Conservation (phyloP, 1,139 yeast genomes). For the Barnettozyma hawaiiensis region DNA sequence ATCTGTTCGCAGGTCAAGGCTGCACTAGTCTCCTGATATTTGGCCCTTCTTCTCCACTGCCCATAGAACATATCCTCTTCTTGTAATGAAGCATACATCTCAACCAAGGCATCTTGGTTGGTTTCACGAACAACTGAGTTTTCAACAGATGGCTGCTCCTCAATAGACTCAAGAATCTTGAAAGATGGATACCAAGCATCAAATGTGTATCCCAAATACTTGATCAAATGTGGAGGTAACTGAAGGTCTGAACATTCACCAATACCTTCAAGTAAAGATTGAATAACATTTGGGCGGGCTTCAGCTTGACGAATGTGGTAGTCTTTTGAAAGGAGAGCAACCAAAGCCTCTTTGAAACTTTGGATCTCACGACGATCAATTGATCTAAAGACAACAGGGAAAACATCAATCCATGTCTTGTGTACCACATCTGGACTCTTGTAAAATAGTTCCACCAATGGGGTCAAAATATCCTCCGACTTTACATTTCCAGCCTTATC, state of each 20-base stretch:
- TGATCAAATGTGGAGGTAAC: conserved; percentile 92
- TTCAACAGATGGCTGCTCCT: conserved; percentile 58
- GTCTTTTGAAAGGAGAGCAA: conserved; percentile 78
- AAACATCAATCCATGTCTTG: conserved; percentile 76
- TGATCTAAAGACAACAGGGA: conserved; percentile 72
- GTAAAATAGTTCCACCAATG: conserved; percentile 77
- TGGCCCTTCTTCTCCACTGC: conserved; percentile 93
- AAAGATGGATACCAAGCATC: conserved; percentile 92
- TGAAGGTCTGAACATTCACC: conserved; percentile 67
- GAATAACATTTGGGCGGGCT: conserved; percentile 80
- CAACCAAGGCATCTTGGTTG: conserved; percentile 86
- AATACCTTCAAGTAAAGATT: conserved; percentile 76
- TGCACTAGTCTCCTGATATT: conserved; percentile 85
- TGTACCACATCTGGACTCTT: conserved; percentile 77
- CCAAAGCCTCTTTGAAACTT: conserved; percentile 76
- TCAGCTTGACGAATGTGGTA: conserved; percentile 88
- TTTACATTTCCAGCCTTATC: conserved; percentile 38
- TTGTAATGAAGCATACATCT: conserved; percentile 79
- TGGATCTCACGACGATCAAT: conserved; percentile 75
- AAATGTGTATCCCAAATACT: conserved; percentile 80
- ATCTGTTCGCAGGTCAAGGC: conserved; percentile 93
- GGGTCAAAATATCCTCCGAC: conserved; percentile 58
- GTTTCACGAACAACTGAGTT: conserved; percentile 75
- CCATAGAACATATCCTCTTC: conserved; percentile 98
- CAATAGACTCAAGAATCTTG: conserved; percentile 72